These are phyloP conservation scores for Ophiosphaerella herpotricha DNA, from an alignment of 2,329 filamentous ascomycete genomes.

Conservation along the genomic window DNA sequence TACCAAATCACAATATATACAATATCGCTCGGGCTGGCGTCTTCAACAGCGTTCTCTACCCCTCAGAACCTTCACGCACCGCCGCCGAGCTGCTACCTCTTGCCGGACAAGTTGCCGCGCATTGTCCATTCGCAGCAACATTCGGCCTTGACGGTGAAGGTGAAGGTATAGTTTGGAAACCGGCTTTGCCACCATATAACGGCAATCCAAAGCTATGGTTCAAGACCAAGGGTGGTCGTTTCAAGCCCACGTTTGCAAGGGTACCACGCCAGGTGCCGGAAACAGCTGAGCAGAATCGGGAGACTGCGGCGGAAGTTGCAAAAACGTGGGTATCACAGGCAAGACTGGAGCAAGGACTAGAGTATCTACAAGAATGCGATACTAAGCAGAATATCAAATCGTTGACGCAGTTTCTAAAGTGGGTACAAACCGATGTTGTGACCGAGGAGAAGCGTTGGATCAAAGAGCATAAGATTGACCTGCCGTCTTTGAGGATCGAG, in stretches of 20 bases:
- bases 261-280: conserved; percentile 17
- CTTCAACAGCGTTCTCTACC: conserved; percentile 22
- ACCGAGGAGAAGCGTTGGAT: conserved; percentile 30
- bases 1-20: conserved; percentile 24
- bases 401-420: conserved; percentile 26
- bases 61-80: conserved; percentile 14
- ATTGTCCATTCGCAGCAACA: conserved; percentile 29
- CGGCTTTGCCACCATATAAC: conserved; percentile 11
- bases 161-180: conserved; percentile 37
- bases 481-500: conserved; percentile 21
- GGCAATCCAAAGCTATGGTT: conserved; percentile 26
- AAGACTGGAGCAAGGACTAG: conserved; percentile 33
- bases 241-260: conserved; percentile 29
- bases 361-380: conserved; percentile 25
- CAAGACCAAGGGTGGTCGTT: conserved; percentile 33
- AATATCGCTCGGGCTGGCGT: conserved; percentile 29
- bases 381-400: conserved; percentile 16
- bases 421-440: conserved; percentile 29
- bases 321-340: conserved; percentile 24
- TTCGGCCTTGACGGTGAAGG: conserved; percentile 28
- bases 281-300: conserved; percentile 10
- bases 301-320: conserved; percentile 16
- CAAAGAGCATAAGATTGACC: conserved; percentile 19
- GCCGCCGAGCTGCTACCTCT: conserved; percentile 15
- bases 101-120: conserved; percentile 23